Evolutionary conservation across 2,329 filamentous ascomycete genomes (phyloP).

Genomic region (Claviceps pazoutovae): DNA sequence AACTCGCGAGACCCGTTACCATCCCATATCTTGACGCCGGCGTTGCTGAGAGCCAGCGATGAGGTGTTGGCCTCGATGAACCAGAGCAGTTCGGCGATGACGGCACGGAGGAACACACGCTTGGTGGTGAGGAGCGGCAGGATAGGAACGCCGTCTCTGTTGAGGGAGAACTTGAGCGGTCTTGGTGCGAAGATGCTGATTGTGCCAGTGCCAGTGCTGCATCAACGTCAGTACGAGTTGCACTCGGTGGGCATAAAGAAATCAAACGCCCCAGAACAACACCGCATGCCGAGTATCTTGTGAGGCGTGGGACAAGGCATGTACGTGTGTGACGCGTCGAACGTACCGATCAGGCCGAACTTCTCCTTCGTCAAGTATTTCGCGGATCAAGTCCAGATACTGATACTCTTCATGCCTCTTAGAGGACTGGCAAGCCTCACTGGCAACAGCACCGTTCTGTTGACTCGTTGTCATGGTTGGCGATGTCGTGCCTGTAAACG

Average conservation of each 20-base stretch:
- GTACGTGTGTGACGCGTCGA: neutral
- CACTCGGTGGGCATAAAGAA: neutral
- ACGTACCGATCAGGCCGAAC: conserved; percentile 69
- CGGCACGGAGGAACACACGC: conserved; percentile 82
- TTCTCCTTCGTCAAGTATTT: conserved; percentile 73
- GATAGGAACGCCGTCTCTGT: conserved; percentile 45
- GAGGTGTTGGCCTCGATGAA: conserved; percentile 80
- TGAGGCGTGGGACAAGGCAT: neutral
- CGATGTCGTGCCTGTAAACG: neutral
- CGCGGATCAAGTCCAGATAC: conserved; percentile 77
- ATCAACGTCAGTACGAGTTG: neutral
- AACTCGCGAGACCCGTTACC: conserved; percentile 86
- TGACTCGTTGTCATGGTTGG: neutral
- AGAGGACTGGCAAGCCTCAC: neutral
- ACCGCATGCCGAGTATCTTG: neutral
- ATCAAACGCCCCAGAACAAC: neutral
- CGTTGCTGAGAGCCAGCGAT: conserved; percentile 58
- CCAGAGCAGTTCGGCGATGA: conserved; percentile 90
- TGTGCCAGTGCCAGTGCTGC: conserved; percentile 83
- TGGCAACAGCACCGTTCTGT: neutral
- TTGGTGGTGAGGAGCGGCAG: conserved; percentile 95
- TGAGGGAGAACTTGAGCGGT: conserved; percentile 76
- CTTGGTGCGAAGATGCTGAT: conserved; percentile 76
- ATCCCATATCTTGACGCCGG: conserved; percentile 95
- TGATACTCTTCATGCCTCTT: conserved; percentile 71